Evolutionary conservation across 257 asterid genomes (phyloP).

Genomic region (Salvia splendens): DNA sequence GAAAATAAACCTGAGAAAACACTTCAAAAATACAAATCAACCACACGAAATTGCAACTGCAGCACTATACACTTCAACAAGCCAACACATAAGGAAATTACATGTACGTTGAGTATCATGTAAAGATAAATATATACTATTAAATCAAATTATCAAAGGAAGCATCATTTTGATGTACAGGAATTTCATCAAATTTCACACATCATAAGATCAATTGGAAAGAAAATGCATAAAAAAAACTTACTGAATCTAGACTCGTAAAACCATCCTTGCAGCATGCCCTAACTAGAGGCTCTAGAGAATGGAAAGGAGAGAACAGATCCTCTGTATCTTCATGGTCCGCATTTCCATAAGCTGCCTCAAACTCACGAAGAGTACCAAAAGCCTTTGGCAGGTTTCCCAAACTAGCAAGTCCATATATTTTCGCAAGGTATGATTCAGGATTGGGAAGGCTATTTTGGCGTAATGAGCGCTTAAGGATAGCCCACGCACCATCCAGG

Average conservation of each 20-base stretch:
- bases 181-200: conserved; percentile 10
- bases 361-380: conserved; percentile 78
- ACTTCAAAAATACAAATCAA: conserved; percentile 31
- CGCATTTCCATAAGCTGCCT: conserved; percentile 57
- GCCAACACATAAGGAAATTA: conserved; percentile 6
- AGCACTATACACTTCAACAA: conserved; percentile 19
- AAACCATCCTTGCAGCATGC: conserved; percentile 82
- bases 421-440: conserved; percentile 74
- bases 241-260: conserved; percentile 71
- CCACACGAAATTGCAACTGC: conserved; percentile 21
- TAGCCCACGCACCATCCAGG: conserved; percentile 81
- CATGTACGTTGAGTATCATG: conserved; percentile 6
- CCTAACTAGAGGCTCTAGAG: conserved; percentile 68
- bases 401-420: conserved; percentile 63
- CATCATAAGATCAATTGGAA: conserved; percentile 20
- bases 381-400: conserved; percentile 87
- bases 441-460: conserved; percentile 62
- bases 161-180: not conserved
- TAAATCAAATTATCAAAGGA: not conserved
- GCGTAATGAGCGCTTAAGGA: conserved; percentile 75
- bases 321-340: conserved; percentile 49
- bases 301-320: conserved; percentile 69
- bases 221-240: conserved; percentile 33
- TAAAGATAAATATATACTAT: conserved; percentile 1
- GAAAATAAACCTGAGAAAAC: conserved; percentile 82